Evolutionary conservation across 2,329 filamentous ascomycete genomes (phyloP), one percentile per base, ranked within the genome.

Genomic region (Colletotrichum sp.): DNA sequence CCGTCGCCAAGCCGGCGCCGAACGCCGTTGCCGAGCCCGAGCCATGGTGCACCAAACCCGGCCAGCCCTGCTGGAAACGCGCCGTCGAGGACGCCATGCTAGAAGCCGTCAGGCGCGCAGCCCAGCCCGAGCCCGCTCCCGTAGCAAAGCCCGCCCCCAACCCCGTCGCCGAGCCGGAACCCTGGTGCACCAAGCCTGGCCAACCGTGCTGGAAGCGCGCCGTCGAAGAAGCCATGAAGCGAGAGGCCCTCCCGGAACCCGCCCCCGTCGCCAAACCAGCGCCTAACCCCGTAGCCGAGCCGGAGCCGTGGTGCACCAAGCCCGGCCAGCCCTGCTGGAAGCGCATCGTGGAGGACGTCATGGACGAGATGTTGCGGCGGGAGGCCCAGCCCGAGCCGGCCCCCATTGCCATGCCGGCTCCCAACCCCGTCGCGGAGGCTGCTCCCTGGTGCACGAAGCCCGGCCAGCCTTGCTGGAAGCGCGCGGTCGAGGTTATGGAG

Each of bases 281-380:
- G 9, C 62, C 25, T 10, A 32, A 30, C 12, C 25, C 65, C 79
- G 81, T 27, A 70, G 64, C 34, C 8, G 61, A 39, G 61, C 34
- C 28, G 34, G 81, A 79, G 55, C 79, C 68, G 28, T 80, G 80
- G 79, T 82, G 81, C 78, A 76, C 74, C 43, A 75, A 77, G 52
- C 78, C 78, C 48, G 70, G 70, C 2, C 70, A 74, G 60, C 65
- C 70, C 1, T 76, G 74, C 74, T 70, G 70, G 69, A 73, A 66
- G 36, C 48, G 66, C 48, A 52, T 27, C 16, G 64, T 36, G 28
- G 78, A 76, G 60, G 78, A 79, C 70, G 80, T 80, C 27, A 48
- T 48, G 39, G 18, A n/a, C 39, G 39, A 48, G 39, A 48, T 48
- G 39, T 9, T 48, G 79, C 28, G 30, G 28, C 28, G 58, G 9